phyloP scores from a whole-genome alignment of 768 basidiomycete genomes.

The Rickenella mellea region DNA sequence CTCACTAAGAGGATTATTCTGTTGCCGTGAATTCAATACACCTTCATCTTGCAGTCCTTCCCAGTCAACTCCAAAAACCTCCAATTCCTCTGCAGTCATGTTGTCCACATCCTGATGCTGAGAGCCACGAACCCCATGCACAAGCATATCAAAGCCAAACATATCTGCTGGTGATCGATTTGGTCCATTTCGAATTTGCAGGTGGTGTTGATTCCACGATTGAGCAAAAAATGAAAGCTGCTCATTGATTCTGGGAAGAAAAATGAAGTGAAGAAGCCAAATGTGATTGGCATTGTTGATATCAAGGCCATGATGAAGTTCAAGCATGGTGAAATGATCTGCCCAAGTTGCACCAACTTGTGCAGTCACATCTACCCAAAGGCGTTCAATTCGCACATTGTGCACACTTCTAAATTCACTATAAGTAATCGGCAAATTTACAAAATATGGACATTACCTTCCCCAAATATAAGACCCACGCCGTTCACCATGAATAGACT shows the following conservation, averaged over 20 bases:
- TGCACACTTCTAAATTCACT: constrained; percentile 12
- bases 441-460: neutral
- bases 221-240: constrained; percentile 6
- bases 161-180: constrained; percentile 14
- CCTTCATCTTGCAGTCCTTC: neutral
- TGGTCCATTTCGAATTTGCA: constrained; percentile 8
- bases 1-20: neutral
- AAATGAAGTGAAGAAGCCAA: constrained; percentile 20
- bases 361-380: constrained; percentile 18
- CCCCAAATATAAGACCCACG: neutral
- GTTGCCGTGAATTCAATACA: neutral
- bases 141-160: constrained; percentile 13
- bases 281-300: constrained; percentile 12
- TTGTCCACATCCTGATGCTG: neutral
- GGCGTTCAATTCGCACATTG: constrained; percentile 17
- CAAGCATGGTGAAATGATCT: constrained; percentile 12
- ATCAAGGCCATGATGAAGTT: constrained; percentile 15
- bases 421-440: neutral
- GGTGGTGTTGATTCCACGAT: constrained; percentile 14
- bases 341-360: constrained; percentile 15
- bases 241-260: constrained; percentile 15
- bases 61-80: neutral
- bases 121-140: constrained; percentile 4
- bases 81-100: neutral
- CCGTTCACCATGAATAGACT: neutral